A percentile compares a stretch with the other conserved stretches of the same genome.
phyloP scores from a whole-genome alignment of 148 eudicot species.

The Nyssa sinensis region DNA sequence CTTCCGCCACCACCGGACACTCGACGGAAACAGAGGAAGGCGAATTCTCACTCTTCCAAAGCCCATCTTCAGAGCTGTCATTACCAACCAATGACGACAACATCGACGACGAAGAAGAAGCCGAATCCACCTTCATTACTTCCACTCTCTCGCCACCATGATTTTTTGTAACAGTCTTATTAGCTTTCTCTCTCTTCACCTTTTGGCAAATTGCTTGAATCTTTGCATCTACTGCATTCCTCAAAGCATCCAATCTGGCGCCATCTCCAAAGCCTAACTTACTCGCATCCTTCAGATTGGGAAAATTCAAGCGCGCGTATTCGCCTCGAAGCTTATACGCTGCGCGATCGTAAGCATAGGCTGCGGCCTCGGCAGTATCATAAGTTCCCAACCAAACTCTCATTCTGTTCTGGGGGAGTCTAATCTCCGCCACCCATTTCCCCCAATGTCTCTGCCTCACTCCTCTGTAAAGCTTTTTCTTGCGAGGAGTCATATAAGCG shows the following conservation, averaged over 20 bases:
- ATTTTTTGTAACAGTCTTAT: slow-evolving; percentile 40
- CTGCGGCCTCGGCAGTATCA: slow-evolving; percentile 87
- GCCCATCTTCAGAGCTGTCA: slow-evolving; percentile 57
- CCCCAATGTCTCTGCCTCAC: slow-evolving; percentile 99
- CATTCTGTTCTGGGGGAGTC: slow-evolving; percentile 90
- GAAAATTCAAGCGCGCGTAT: slow-evolving; percentile 79
- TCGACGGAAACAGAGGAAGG: slow-evolving; percentile 35
- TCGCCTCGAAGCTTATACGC: slow-evolving; percentile 93
- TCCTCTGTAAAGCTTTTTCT: slow-evolving; percentile 88
- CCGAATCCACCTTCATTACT: slow-evolving; percentile 24
- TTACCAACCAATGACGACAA: slow-evolving; percentile 17
- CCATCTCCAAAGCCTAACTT: slow-evolving; percentile 52
- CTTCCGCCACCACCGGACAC: slow-evolving; percentile 27
- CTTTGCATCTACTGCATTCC: slow-evolving; percentile 69
- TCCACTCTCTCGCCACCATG: slow-evolving; percentile 20
- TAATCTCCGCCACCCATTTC: slow-evolving; percentile 95
- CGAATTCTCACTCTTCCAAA: slow-evolving; percentile 42
- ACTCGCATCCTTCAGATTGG: slow-evolving; percentile 54
- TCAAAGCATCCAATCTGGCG: slow-evolving; percentile 52
- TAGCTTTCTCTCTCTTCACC: slow-evolving; percentile 54
- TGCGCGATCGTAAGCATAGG: slow-evolving; percentile 94
- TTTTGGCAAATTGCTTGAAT: slow-evolving; percentile 71
- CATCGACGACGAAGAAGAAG: slow-evolving; percentile 35
- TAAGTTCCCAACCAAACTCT: slow-evolving; percentile 96
- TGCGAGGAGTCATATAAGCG: slow-evolving; percentile 20